Percentiles rank a stretch among this genome's conserved stretches.
phyloP scores from a whole-genome alignment of 805 yeast species.

The Ogataea salicorniae region DNA sequence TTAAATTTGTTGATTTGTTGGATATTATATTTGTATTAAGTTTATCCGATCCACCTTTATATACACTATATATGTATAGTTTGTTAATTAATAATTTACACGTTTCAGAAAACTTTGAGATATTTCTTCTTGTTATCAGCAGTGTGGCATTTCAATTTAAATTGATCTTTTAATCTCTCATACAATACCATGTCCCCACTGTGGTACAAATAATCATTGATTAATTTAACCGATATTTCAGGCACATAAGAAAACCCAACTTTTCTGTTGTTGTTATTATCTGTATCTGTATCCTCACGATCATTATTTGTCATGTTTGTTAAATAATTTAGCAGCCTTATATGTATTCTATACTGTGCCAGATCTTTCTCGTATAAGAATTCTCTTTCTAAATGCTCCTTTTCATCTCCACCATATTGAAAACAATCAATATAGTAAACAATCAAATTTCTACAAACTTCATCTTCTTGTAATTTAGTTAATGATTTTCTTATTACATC shows the following conservation, averaged over 20 bases:
- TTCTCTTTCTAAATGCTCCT: background rate
- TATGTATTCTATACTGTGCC: background rate
- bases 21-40: too few relatives aligned
- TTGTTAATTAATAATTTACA: too few relatives aligned
- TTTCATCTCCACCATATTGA: background rate
- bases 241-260: background rate
- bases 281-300: too few relatives aligned
- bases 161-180: background rate
- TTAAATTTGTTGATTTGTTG: background rate
- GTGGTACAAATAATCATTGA: background rate
- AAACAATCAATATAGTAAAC: background rate
- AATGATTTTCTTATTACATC: too few relatives aligned
- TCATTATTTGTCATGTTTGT: background rate
- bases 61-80: too few relatives aligned
- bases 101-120: background rate
- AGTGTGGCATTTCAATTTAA: too few relatives aligned
- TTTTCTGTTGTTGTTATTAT: background rate
- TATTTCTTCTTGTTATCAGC: background rate
- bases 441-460: background rate
- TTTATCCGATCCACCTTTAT: too few relatives aligned
- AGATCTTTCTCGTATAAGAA: background rate
- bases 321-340: background rate
- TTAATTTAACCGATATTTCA: background rate
- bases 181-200: background rate
- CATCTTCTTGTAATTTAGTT: background rate